Evolutionary conservation across 805 yeast species (phyloP), one percentile per base, ranked within the genome.

Genomic region (Wickerhamiella occidentalis): DNA sequence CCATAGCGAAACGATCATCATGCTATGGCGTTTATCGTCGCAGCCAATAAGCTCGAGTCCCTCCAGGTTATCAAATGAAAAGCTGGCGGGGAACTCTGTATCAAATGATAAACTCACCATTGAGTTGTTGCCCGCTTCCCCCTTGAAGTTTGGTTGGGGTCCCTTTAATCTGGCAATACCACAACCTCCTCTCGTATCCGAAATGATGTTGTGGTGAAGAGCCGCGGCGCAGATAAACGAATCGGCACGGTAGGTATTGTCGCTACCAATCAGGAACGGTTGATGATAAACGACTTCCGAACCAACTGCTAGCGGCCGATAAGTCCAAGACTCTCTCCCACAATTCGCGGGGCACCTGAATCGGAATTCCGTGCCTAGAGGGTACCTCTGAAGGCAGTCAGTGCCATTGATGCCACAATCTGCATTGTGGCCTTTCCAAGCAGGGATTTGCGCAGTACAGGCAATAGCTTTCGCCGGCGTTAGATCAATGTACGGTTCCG

Each of bases 171-270:
- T 66, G 15, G 83, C 55, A 46, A 73, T 69, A 0, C 84, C 87
- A 61, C 90, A 82, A 0, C 95, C 96, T 1, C 97, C 97, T 51
- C 67, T 68, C 23, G 71, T 59, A 12, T 90, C 80, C 0, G 92
- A 80, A 0, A 87, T 67, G 0, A 80, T 63, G 1, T 96, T 96
- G 1, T 88, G 79, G 64, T 88, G 96, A 3, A 84, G 76, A 0
- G 92, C 96, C 2, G 96, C 82, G 0, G 87, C 90, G 62, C 97
- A 88, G 0, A 90, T 80, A 57, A 71, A 87, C 1, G 95, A 85
- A 65, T 88, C 97, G 0, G 85, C 88, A 54, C 97, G 70, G 60
- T 86, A 88, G 0, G 51, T 30, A 17, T 58, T 59, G 1, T 88
- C 88, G 15, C 95, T 94, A 2, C 96, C 96, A 22, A 88, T 75